These are phyloP conservation scores for Rhodotorula sp. DNA, from an alignment of 1,284 basidiomycete species.

Conservation along the genomic window DNA sequence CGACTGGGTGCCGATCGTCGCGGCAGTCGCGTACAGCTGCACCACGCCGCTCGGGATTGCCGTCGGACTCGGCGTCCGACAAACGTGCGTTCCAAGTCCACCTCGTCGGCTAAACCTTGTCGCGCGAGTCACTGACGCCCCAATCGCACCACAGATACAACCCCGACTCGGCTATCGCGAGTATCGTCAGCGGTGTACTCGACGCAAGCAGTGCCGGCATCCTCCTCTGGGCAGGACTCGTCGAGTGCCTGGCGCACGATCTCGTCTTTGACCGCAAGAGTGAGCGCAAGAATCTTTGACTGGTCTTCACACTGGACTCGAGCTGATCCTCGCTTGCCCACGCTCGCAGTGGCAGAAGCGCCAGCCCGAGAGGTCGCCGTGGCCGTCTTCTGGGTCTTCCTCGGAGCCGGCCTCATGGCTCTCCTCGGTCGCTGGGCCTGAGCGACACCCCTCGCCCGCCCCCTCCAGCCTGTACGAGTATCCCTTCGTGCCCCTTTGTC, in stretches of 20 bases:
- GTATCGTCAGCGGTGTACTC: conserved; percentile 76
- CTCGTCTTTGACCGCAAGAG: conserved; percentile 80
- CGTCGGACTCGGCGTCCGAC: conserved; percentile 75
- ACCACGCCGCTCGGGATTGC: conserved; percentile 83
- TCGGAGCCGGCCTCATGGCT: conserved; percentile 54
- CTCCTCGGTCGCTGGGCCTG: conserved; percentile 48
- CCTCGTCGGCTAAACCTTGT: conserved; percentile 43
- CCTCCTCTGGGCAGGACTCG: conserved; percentile 49
- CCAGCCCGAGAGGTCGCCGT: conserved; percentile 25
- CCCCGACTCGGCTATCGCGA: conserved; percentile 68
- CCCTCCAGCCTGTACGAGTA: too few species aligned
- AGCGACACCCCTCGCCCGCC: background rate
- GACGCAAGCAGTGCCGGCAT: conserved; percentile 86
- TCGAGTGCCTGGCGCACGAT: conserved; percentile 80
- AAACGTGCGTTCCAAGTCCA: conserved; percentile 48
- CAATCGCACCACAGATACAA: conserved; percentile 60
- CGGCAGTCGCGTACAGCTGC: conserved; percentile 68
- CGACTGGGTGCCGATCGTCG: conserved; percentile 62
- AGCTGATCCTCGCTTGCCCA: conserved; percentile 41
- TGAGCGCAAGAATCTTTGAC: background rate
- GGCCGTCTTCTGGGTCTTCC: conserved; percentile 46
- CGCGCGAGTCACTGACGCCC: background rate
- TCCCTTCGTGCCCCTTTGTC: too few species aligned
- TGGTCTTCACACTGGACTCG: too few species aligned
- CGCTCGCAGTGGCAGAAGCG: conserved; percentile 44